These are phyloP conservation scores for Tuctoria greenei DNA, from an alignment of 176 grass and related monocot species.

Conservation along the genomic window DNA sequence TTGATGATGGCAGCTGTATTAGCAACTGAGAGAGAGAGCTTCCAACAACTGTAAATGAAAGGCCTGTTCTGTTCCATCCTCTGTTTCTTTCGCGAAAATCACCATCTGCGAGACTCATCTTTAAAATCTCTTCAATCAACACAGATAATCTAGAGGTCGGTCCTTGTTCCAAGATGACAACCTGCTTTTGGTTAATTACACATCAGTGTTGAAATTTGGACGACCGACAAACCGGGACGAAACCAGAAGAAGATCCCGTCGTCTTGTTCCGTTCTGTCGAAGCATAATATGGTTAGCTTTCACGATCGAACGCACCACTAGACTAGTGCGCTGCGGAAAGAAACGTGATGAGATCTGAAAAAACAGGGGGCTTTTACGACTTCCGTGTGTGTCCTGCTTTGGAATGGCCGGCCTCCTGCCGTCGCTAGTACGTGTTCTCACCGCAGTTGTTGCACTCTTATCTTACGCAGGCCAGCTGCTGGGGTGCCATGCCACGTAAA, in stretches of 20 bases:
- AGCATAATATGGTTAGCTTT: background rate
- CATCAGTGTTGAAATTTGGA: background rate
- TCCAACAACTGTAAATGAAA: background rate
- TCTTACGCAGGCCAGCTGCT: background rate
- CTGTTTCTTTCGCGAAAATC: background rate
- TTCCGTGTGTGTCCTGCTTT: background rate
- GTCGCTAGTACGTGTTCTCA: background rate
- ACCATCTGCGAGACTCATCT: background rate
- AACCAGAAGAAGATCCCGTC: background rate
- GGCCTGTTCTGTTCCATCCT: background rate
- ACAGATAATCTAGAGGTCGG: background rate
- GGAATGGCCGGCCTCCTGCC: too few species aligned
- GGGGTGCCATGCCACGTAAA: background rate
- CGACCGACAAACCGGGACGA: background rate
- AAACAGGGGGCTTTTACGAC: slow-evolving; percentile 6
- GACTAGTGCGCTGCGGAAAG: slow-evolving; percentile 9
- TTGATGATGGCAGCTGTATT: background rate
- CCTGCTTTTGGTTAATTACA: too few species aligned
- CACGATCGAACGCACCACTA: too few species aligned
- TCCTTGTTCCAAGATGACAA: too few species aligned
- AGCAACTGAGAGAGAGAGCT: background rate
- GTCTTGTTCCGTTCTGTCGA: background rate
- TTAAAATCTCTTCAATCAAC: background rate
- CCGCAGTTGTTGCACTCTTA: too few species aligned
- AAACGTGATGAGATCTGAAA: background rate